Conservation (phyloP, 2,329 filamentous ascomycete genomes). For the Pseudogymnoascus sp. region DNA sequence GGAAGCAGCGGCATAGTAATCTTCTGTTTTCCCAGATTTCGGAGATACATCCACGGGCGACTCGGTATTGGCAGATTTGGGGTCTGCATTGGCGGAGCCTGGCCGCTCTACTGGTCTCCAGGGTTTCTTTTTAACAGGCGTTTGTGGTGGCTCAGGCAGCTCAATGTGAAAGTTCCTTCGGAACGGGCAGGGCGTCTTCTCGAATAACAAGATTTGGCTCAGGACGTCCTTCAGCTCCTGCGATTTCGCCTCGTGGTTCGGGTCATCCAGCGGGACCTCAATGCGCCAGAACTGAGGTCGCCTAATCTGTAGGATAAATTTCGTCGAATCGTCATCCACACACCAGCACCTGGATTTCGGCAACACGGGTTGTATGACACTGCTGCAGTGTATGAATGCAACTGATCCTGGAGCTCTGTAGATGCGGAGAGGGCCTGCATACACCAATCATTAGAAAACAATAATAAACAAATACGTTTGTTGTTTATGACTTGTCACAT, state of each 20-base stretch:
- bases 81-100: constrained; percentile 24
- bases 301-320: constrained; percentile 79
- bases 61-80: background rate
- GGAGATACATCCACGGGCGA: background rate
- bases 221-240: constrained; percentile 62
- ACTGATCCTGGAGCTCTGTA: constrained; percentile 82
- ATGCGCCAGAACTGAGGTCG: constrained; percentile 84
- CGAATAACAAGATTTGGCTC: constrained; percentile 68
- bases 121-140: constrained; percentile 57
- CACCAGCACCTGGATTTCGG: constrained; percentile 92
- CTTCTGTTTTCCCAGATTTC: background rate
- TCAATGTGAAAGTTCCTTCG: constrained; percentile 66
- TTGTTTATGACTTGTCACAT: constrained; percentile 24
- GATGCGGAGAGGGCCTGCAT: constrained; percentile 63
- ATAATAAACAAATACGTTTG: background rate
- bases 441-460: background rate
- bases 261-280: constrained; percentile 62
- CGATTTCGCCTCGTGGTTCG: constrained; percentile 56
- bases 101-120: constrained; percentile 56
- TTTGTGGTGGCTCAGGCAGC: constrained; percentile 59
- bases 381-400: constrained; percentile 79
- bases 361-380: constrained; percentile 74
- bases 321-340: constrained; percentile 69
- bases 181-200: constrained; percentile 83
- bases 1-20: background rate